Evolutionary conservation across 2,329 filamentous ascomycete species (phyloP), one percentile per base, ranked within the genome.

Genomic region (Pleurostoma richardsiae): DNA sequence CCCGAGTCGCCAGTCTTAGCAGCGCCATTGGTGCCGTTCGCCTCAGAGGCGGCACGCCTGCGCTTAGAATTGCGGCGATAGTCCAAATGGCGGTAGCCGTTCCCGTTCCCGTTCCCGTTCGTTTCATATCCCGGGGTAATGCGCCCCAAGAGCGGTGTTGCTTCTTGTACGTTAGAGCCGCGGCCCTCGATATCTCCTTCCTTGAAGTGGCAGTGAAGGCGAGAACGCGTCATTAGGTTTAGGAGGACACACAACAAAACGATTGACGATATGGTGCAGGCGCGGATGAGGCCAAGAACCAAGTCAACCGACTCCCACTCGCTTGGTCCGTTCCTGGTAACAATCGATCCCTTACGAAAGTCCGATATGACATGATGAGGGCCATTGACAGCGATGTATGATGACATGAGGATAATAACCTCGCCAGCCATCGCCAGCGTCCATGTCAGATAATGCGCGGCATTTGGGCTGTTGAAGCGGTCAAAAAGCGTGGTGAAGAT

Each of bases 81-180:
- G 51, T 49, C 53, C 10, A 54, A 56, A 11, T 54, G 44, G 45
- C 53, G 56, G 40, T 58, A 56, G 31, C 51, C 47, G 36, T 54
- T 54, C 10, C 49, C 39, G 28, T 54, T 57, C 10, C 57, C 55
- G 47, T 58, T 59, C 26, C 52, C 52, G 31, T 58, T 59, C 27
- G 50, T 52, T 40, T 56, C 53, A 43, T 69, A 68, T 31, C 52
- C 49, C 41, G 64, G 55, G 47, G 67, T 55, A 47, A 68, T 66
- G 45, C 72, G 70, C 44, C 70, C 70, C 5, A 91, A 70, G 29
- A 91, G 69, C 0, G 85, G 83, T 4, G 82, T 82, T 10, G 72
- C 74, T 63, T 90, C 86, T 56, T 76, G 72, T 7, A 64, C 54
- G 40, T 64, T 61, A 28, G 61, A 60, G 38, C 58, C 49, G 49